Conservation (phyloP, 371 early-diverging fungal genomes). For the Mucor lusitanicus region DNA sequence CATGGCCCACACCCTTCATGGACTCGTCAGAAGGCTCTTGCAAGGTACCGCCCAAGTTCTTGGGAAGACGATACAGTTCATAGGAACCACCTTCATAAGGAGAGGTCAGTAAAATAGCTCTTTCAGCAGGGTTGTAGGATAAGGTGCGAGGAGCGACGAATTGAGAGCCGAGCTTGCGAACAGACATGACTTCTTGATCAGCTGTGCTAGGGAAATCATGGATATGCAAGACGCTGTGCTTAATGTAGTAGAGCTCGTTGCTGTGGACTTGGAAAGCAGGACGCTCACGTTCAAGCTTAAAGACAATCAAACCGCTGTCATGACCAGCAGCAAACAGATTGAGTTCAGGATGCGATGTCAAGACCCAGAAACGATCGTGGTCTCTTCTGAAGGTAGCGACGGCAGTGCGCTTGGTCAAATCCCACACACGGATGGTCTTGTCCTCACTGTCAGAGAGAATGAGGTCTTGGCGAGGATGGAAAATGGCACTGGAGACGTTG, state of each 20-base stretch:
- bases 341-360: conserved; percentile 93
- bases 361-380: conserved; percentile 97
- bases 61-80: conserved; percentile 84
- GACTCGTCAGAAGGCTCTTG: conserved; percentile 66
- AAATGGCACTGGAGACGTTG: conserved; percentile 92
- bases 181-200: conserved; percentile 77
- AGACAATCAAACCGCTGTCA: conserved; percentile 96
- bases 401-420: conserved; percentile 90
- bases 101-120: conserved; percentile 81
- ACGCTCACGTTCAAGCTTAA: conserved; percentile 95
- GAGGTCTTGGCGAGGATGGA: conserved; percentile 93
- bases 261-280: conserved; percentile 87
- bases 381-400: conserved; percentile 94
- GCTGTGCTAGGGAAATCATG: conserved; percentile 77
- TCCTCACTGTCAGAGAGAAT: conserved; percentile 97
- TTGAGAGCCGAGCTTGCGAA: conserved; percentile 68
- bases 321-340: conserved; percentile 97
- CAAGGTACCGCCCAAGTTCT: conserved; percentile 67
- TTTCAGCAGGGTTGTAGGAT: conserved; percentile 95
- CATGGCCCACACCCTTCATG: conserved; percentile 77
- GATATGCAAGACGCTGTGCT: conserved; percentile 79
- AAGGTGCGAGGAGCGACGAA: conserved; percentile 76
- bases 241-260: conserved; percentile 81
- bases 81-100: conserved; percentile 86
- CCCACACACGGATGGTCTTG: conserved; percentile 97